Conservation (phyloP, 2,329 filamentous ascomycete genomes). For the Xylariaceae sp. region DNA sequence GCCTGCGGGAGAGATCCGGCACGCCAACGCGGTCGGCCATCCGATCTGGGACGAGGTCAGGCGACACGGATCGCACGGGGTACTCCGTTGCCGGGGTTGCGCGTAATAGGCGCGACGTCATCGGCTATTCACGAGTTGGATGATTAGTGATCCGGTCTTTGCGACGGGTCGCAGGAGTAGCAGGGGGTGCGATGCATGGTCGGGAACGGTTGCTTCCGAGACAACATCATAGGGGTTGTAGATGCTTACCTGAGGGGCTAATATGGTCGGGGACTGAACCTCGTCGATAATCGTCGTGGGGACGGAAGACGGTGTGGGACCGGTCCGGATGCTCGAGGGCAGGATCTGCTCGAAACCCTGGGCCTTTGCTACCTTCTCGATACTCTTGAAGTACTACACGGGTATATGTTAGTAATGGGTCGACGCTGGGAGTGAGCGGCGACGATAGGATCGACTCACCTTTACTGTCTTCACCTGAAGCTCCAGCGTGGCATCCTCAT, state of each 20-base stretch:
- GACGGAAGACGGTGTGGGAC: slow-evolving; percentile 40
- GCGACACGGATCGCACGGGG: slow-evolving; percentile 52
- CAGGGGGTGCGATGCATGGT: background rate
- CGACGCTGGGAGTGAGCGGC: background rate
- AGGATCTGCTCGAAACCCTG: slow-evolving; percentile 57
- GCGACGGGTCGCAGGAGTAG: background rate
- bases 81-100: slow-evolving; percentile 53
- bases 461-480: slow-evolving; percentile 70
- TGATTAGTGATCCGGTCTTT: background rate
- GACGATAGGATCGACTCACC: slow-evolving; percentile 34
- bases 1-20: slow-evolving; percentile 37
- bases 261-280: slow-evolving; percentile 42
- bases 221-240: background rate
- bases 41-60: slow-evolving; percentile 58
- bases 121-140: slow-evolving; percentile 34
- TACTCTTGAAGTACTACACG: slow-evolving; percentile 66
- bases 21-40: slow-evolving; percentile 57
- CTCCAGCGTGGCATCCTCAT: slow-evolving; percentile 73
- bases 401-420: slow-evolving; percentile 1
- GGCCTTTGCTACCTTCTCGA: slow-evolving; percentile 58
- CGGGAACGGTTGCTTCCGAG: background rate
- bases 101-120: slow-evolving; percentile 52
- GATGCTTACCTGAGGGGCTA: slow-evolving; percentile 42
- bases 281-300: slow-evolving; percentile 41
- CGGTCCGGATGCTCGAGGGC: slow-evolving; percentile 53